A percentile compares a stretch with the other conserved stretches of the same genome.
phyloP scores from a whole-genome alignment of 2,329 filamentous ascomycete species.

The Cladosporium sp. region DNA sequence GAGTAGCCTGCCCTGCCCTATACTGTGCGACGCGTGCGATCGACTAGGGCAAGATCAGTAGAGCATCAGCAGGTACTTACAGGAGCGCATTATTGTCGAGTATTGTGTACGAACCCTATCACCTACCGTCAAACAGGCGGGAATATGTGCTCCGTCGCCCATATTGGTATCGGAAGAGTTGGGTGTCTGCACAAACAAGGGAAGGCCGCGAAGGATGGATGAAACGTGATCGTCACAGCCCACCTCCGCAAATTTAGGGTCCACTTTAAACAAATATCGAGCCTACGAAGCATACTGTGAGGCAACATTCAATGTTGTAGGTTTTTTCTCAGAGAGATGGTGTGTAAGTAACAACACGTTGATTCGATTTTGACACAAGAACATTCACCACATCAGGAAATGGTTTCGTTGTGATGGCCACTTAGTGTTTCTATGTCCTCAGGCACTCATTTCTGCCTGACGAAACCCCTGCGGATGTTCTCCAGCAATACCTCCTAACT shows the following conservation, averaged over 20 bases:
- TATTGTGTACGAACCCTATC: not conserved
- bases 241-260: not conserved
- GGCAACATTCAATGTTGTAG: not conserved
- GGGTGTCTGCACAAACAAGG: not conserved
- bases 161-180: not conserved
- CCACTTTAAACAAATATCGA: not conserved
- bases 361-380: not conserved
- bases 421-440: too few species aligned
- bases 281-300: not conserved
- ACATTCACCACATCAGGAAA: not conserved
- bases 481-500: too few species aligned
- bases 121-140: not conserved
- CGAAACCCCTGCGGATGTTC: too few species aligned
- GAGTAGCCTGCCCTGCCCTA: not conserved
- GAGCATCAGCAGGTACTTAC: not conserved
- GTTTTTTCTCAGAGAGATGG: not conserved
- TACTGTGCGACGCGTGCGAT: not conserved
- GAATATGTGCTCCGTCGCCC: not conserved
- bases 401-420: not conserved
- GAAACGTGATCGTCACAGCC: not conserved
- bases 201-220: not conserved
- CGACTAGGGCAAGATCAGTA: slow-evolving; percentile 1
- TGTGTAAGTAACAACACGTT: not conserved
- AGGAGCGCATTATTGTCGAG: not conserved
- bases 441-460: not conserved